phyloP scores from a whole-genome alignment of 345 rosid species.

The Salix udensis region DNA sequence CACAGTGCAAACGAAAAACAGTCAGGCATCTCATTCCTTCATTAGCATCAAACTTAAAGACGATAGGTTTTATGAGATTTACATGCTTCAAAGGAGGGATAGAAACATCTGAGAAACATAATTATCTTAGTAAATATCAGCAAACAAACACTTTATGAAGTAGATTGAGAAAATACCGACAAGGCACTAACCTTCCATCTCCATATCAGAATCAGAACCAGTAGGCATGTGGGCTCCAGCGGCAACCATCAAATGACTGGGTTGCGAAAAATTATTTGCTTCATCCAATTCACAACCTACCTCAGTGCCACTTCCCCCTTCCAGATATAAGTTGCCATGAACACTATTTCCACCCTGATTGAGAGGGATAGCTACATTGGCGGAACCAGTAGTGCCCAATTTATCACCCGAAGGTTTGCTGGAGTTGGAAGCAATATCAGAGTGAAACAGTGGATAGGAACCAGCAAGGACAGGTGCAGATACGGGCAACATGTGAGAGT shows the following conservation, averaged over 20 bases:
- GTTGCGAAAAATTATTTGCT: not conserved
- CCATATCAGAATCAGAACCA: slow-evolving; percentile 85
- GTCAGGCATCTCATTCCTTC: not conserved
- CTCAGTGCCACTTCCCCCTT: not conserved
- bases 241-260: slow-evolving; percentile 9
- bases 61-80: not conserved
- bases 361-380: not conserved
- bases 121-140: not conserved
- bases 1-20: not conserved
- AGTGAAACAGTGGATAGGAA: not conserved
- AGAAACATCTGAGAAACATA: not conserved
- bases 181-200: slow-evolving; percentile 70
- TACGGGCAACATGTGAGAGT: not conserved
- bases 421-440: not conserved
- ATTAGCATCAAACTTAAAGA: not conserved
- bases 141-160: not conserved
- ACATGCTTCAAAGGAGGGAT: not conserved
- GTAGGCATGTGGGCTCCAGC: slow-evolving; percentile 25
- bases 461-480: not conserved
- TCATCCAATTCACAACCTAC: slow-evolving; percentile 14
- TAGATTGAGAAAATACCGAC: not conserved
- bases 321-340: not conserved
- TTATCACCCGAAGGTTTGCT: not conserved
- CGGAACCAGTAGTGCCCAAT: not conserved
- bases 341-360: not conserved